Percentiles rank a stretch among this genome's conserved stretches.
phyloP scores from a whole-genome alignment of 345 rosid species.

The Atalantia buxifolia region DNA sequence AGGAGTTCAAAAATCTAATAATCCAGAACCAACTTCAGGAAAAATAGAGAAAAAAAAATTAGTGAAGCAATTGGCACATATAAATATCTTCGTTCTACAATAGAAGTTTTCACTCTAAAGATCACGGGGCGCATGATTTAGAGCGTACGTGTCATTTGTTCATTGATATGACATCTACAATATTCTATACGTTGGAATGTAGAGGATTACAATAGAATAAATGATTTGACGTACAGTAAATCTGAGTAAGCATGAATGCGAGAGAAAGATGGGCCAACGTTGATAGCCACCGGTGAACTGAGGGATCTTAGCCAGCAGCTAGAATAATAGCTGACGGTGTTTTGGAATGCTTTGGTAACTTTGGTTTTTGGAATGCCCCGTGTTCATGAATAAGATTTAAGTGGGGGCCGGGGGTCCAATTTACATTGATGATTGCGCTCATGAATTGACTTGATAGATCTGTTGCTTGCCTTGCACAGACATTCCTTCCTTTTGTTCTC shows the following conservation, averaged over 20 bases:
- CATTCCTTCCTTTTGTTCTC: slow-evolving; percentile 14
- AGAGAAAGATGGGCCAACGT: slow-evolving; percentile 14
- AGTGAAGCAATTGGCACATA: not conserved
- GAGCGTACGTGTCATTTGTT: slow-evolving; percentile 3
- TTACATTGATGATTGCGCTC: slow-evolving; percentile 27
- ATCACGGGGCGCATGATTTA: too few relatives aligned
- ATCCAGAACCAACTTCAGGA: not conserved
- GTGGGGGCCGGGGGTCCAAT: slow-evolving; percentile 29
- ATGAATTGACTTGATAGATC: slow-evolving; percentile 23
- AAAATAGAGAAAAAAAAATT: not conserved
- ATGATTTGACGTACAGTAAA: slow-evolving; percentile 25
- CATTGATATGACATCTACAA: slow-evolving; percentile 13
- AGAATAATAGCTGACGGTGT: too few relatives aligned
- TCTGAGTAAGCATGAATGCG: slow-evolving; percentile 16
- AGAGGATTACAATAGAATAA: not conserved
- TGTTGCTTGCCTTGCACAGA: slow-evolving; percentile 30
- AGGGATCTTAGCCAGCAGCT: slow-evolving; percentile 15
- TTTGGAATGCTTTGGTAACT: not conserved
- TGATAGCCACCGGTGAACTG: slow-evolving; percentile 25
- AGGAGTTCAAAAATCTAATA: not conserved
- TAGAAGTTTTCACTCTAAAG: too few relatives aligned
- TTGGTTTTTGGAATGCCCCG: slow-evolving; percentile 23
- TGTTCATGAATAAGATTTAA: slow-evolving; percentile 6
- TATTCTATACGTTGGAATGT: not conserved
- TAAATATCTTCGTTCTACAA: too few relatives aligned